phyloP scores from a whole-genome alignment of 805 yeast species.

The Yamadazyma sp. region DNA sequence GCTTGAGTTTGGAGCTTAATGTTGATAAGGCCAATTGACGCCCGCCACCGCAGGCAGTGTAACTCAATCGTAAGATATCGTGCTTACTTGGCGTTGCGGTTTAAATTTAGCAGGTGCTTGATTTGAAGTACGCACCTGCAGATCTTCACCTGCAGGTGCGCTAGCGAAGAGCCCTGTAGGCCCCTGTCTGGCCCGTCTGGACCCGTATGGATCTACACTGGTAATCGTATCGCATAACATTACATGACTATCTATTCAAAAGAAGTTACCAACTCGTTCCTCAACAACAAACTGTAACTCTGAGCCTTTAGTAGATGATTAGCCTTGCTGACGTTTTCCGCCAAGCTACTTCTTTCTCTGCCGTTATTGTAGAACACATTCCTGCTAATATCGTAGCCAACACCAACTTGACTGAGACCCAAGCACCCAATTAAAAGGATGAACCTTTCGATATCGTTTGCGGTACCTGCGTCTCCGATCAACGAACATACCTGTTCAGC shows the following conservation, averaged over 20 bases:
- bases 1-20: too few relatives aligned
- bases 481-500: slow-evolving; percentile 1
- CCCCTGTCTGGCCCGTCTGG: too few relatives aligned
- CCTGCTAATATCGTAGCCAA: slow-evolving; percentile 13
- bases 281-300: slow-evolving; percentile 8
- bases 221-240: background rate
- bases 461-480: slow-evolving; percentile 5
- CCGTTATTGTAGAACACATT: slow-evolving; percentile 12
- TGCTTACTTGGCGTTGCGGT: too few relatives aligned
- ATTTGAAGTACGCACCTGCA: too few relatives aligned
- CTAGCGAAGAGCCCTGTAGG: too few relatives aligned
- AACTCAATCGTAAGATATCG: too few relatives aligned
- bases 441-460: slow-evolving; percentile 7
- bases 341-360: slow-evolving; percentile 2
- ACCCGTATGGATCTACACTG: too few relatives aligned
- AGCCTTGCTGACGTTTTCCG: background rate
- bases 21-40: too few relatives aligned
- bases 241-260: slow-evolving; percentile 6
- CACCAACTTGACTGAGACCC: slow-evolving; percentile 11
- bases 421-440: slow-evolving; percentile 13
- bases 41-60: too few relatives aligned
- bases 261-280: slow-evolving; percentile 11
- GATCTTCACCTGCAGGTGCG: too few relatives aligned
- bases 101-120: too few relatives aligned
- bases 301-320: slow-evolving; percentile 7